Evolutionary conservation across 2,329 filamentous ascomycete species (phyloP).

Genomic region (Calonectria montana): DNA sequence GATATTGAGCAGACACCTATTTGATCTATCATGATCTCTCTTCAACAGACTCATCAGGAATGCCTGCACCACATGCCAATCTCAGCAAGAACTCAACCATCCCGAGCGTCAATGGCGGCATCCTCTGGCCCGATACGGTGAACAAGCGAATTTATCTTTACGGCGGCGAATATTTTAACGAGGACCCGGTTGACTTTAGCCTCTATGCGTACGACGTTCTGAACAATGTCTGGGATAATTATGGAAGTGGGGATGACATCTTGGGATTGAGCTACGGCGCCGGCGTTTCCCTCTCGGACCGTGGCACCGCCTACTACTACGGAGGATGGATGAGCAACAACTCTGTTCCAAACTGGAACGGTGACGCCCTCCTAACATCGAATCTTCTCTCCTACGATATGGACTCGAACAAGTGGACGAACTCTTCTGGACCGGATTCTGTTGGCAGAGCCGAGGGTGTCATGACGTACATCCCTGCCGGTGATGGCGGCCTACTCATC

Average conservation of each 20-base stretch:
- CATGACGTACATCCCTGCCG: conserved; percentile 70
- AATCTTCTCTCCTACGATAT: conserved; percentile 68
- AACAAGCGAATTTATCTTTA: conserved; percentile 74
- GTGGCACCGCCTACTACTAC: conserved; percentile 69
- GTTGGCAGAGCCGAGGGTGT: conserved; percentile 67
- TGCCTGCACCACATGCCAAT: conserved; percentile 66
- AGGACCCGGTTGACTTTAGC: conserved; percentile 56
- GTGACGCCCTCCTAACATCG: conserved; percentile 58
- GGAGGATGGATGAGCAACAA: conserved; percentile 70
- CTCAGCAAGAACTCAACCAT: conserved; percentile 69
- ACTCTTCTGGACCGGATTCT: conserved; percentile 65
- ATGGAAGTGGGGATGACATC: conserved; percentile 52
- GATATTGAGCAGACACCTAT: conserved; percentile 25
- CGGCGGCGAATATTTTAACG: conserved; percentile 67
- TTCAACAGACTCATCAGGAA: conserved; percentile 52
- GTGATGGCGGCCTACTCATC: conserved; percentile 68
- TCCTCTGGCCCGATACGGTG: conserved; percentile 69
- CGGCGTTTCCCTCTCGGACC: conserved; percentile 63
- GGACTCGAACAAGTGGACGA: conserved; percentile 61
- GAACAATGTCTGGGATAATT: conserved; percentile 65
- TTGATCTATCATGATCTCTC: conserved; percentile 69
- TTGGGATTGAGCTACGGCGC: conserved; percentile 67
- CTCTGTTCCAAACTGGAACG: conserved; percentile 62
- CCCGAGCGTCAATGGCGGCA: conserved; percentile 58
- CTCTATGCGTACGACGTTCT: conserved; percentile 70